Conservation (phyloP, 768 basidiomycete species). For the Lactarius evosmus region DNA sequence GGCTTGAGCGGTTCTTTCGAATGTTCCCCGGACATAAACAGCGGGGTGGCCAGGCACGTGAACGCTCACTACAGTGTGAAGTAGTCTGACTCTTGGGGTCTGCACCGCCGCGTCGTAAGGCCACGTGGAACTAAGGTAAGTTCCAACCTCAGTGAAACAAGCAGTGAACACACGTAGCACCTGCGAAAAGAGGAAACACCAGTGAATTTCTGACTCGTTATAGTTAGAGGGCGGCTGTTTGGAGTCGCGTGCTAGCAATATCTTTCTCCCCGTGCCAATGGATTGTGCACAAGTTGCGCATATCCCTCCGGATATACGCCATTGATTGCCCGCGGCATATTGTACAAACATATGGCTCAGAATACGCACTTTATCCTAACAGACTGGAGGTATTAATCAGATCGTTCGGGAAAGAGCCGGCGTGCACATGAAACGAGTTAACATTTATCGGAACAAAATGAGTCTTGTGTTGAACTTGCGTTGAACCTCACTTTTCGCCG, state of each 20-base stretch:
- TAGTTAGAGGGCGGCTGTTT: not conserved
- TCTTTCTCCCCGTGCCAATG: not conserved
- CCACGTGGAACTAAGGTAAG: not conserved
- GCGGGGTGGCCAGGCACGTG: not conserved
- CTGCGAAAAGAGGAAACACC: not conserved
- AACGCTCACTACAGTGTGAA: not conserved
- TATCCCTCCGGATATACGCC: not conserved
- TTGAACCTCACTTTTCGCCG: not conserved
- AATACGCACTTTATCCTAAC: not conserved
- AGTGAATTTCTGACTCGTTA: not conserved
- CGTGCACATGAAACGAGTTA: not conserved
- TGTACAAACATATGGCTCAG: not conserved
- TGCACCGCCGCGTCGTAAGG: not conserved
- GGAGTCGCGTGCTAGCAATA: not conserved
- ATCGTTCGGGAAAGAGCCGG: not conserved
- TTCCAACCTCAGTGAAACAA: not conserved
- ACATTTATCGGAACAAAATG: not conserved
- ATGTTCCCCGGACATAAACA: not conserved
- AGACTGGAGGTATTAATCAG: not conserved
- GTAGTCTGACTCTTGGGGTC: not conserved
- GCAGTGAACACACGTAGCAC: not conserved
- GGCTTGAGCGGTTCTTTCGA: not conserved
- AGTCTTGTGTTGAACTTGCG: not conserved
- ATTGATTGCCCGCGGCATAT: not conserved
- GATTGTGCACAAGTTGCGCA: not conserved